phyloP scores from a whole-genome alignment of 495 filamentous ascomycete species.

The Hypoxylon subgilvum region DNA sequence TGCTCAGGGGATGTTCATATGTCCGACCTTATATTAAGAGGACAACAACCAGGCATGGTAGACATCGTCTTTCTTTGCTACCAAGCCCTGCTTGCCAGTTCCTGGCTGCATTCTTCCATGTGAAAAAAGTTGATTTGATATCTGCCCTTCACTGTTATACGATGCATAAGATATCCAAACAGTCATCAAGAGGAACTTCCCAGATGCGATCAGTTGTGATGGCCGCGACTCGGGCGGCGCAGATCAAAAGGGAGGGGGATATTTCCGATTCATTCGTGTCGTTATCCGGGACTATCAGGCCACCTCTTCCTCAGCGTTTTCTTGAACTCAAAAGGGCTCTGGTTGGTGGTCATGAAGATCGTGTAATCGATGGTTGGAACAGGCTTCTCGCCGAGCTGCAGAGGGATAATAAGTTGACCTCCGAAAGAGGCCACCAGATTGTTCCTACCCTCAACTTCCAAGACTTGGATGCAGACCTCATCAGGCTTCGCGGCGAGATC shows the following conservation, averaged over 20 bases:
- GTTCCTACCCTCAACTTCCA: constrained; percentile 67
- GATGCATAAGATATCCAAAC: constrained; percentile 5
- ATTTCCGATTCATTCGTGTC: constrained; percentile 86
- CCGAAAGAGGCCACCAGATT: constrained; percentile 44
- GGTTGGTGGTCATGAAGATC: constrained; percentile 66
- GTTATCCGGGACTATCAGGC: constrained; percentile 67
- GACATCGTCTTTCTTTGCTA: no score
- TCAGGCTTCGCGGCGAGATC: constrained; percentile 53
- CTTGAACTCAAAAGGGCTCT: constrained; percentile 73
- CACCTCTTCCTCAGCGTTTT: constrained; percentile 74
- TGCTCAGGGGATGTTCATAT: no score
- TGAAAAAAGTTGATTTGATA: not conserved
- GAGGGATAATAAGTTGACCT: constrained; percentile 59
- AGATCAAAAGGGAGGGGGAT: constrained; percentile 63
- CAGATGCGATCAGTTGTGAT: constrained; percentile 21
- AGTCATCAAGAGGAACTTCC: not conserved
- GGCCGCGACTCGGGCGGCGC: constrained; percentile 9
- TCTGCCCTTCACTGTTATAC: not conserved
- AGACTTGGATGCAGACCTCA: constrained; percentile 58
- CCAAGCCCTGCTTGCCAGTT: no score
- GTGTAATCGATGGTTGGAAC: constrained; percentile 69
- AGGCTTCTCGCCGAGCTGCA: constrained; percentile 65
- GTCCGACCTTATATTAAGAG: no score
- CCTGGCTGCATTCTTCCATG: not conserved
- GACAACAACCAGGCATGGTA: no score